Percentiles rank a stretch among this genome's conserved stretches.
These are phyloP conservation scores for Aspergillus neotritici DNA, from an alignment of 2,329 filamentous ascomycete genomes.

Conservation along the genomic window DNA sequence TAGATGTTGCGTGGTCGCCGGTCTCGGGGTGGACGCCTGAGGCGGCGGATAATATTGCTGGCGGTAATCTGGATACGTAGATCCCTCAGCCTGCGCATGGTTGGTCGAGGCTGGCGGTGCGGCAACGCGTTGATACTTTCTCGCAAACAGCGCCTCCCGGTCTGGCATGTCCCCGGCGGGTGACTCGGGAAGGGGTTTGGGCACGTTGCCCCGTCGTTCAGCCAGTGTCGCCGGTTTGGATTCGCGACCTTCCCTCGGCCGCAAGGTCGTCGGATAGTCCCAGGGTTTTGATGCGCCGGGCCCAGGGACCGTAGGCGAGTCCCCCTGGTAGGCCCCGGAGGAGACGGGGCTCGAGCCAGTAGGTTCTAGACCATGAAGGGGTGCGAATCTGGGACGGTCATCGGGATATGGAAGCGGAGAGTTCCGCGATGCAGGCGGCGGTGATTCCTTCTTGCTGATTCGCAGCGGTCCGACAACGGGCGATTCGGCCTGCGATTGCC, in stretches of 20 bases:
- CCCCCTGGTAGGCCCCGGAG: slow-evolving; percentile 16
- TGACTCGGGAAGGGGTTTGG: slow-evolving; percentile 77
- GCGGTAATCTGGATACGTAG: slow-evolving; percentile 49
- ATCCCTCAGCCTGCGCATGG: slow-evolving; percentile 21
- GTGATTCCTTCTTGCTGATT: slow-evolving; percentile 73
- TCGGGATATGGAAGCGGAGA: slow-evolving; percentile 68
- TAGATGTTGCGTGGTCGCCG: slow-evolving; percentile 30
- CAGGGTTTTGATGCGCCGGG: slow-evolving; percentile 24
- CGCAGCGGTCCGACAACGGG: slow-evolving; percentile 77
- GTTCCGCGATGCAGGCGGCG: slow-evolving; percentile 48
- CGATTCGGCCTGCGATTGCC: slow-evolving; percentile 50
- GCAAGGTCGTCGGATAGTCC: slow-evolving; percentile 38
- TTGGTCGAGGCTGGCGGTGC: slow-evolving; percentile 31
- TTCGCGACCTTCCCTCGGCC: slow-evolving; percentile 46
- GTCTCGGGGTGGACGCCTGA: slow-evolving; percentile 24
- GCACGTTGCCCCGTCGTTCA: slow-evolving; percentile 68
- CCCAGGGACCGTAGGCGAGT: slow-evolving; percentile 17
- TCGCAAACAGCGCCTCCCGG: slow-evolving; percentile 73
- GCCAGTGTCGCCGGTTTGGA: slow-evolving; percentile 59
- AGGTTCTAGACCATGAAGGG: slow-evolving; percentile 27
- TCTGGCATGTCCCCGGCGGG: slow-evolving; percentile 70
- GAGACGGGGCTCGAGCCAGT: slow-evolving; percentile 25
- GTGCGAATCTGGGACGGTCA: slow-evolving; percentile 47
- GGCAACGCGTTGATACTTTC: slow-evolving; percentile 44
- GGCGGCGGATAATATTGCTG: slow-evolving; percentile 61